Evolutionary conservation across 2,329 filamentous ascomycete genomes (phyloP).

Genomic region (Akanthomyces dipterigenus): DNA sequence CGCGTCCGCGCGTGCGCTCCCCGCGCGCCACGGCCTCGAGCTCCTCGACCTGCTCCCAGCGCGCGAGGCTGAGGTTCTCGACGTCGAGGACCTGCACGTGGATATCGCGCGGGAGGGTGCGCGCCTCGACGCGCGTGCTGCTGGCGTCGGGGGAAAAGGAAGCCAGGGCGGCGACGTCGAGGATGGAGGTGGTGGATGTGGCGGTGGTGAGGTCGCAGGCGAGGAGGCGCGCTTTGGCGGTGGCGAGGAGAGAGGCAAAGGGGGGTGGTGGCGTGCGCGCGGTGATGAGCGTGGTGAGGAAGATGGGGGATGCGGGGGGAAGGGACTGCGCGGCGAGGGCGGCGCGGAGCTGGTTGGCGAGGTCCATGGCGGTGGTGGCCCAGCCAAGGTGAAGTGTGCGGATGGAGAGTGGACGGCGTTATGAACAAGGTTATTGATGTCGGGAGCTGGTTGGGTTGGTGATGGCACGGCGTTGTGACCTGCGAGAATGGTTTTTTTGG

Average conservation of each 20-base stretch:
- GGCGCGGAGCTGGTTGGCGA: conserved; percentile 41
- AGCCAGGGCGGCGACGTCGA: conserved; percentile 37
- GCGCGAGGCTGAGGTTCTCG: conserved; percentile 70
- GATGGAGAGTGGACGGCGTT: too few relatives aligned
- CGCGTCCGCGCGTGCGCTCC: conserved; percentile 66
- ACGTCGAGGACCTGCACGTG: conserved; percentile 80
- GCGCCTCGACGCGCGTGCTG: conserved; percentile 47
- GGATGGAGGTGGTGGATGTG: conserved; percentile 32
- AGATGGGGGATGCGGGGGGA: conserved; percentile 46
- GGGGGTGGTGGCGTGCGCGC: conserved; percentile 52
- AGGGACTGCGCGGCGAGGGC: conserved; percentile 47
- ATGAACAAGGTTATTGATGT: too few relatives aligned
- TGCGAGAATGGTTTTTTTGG: not conserved
- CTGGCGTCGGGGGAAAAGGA: conserved; percentile 48
- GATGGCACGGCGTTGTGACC: too few relatives aligned
- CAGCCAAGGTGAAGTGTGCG: too few relatives aligned
- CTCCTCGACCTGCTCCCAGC: conserved; percentile 83
- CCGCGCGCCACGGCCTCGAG: conserved; percentile 68
- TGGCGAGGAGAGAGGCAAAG: conserved; percentile 66
- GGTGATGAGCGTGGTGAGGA: conserved; percentile 57
- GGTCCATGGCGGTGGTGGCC: conserved; percentile 21
- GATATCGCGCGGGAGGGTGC: conserved; percentile 52
- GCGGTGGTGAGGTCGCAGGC: conserved; percentile 62
- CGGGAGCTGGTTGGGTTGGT: too few relatives aligned
- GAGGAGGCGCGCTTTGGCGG: conserved; percentile 73